Conservation (phyloP, 495 filamentous ascomycete species). For the Lasiosphaeria hispida region DNA sequence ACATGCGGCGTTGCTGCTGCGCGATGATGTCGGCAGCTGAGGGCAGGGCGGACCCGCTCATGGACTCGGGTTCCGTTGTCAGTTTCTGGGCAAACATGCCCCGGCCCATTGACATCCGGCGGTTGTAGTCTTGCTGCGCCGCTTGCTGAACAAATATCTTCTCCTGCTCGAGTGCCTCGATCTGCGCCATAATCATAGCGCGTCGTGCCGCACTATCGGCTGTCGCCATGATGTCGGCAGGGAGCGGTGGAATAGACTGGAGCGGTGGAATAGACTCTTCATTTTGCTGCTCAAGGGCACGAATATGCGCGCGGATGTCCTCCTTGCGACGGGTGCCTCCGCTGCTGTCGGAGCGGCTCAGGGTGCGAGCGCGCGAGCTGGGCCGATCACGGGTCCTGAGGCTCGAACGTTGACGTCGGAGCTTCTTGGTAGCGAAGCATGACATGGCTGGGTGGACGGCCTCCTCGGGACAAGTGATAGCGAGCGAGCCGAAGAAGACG, state of each 20-base stretch:
- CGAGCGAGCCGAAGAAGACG: conserved; percentile 38
- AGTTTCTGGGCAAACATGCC: conserved; percentile 1
- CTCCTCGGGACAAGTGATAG: conserved; percentile 26
- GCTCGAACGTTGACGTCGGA: conserved; percentile 17
- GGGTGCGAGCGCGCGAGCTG: not conserved
- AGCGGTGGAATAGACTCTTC: not conserved
- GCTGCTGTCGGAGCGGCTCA: conserved; percentile 15
- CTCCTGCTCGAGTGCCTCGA: conserved; percentile 38
- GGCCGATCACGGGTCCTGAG: conserved; percentile 2
- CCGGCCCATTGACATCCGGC: conserved; percentile 13
- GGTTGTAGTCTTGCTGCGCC: conserved; percentile 21
- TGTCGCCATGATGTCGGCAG: not conserved
- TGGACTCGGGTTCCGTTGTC: conserved; percentile 1
- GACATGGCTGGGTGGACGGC: conserved; percentile 34
- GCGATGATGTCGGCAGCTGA: conserved; percentile 6
- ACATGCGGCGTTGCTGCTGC: conserved; percentile 22
- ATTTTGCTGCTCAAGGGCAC: conserved; percentile 15
- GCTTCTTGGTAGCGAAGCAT: conserved; percentile 22
- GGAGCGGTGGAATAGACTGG: not conserved
- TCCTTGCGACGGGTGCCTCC: conserved; percentile 15
- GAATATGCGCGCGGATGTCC: conserved; percentile 17
- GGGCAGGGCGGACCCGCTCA: not conserved
- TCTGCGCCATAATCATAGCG: conserved; percentile 29
- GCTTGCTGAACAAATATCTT: conserved; percentile 26
- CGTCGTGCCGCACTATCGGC: not conserved